Evolutionary conservation across 2,329 filamentous ascomycete species (phyloP).

Genomic region (Fusarium chuoi): DNA sequence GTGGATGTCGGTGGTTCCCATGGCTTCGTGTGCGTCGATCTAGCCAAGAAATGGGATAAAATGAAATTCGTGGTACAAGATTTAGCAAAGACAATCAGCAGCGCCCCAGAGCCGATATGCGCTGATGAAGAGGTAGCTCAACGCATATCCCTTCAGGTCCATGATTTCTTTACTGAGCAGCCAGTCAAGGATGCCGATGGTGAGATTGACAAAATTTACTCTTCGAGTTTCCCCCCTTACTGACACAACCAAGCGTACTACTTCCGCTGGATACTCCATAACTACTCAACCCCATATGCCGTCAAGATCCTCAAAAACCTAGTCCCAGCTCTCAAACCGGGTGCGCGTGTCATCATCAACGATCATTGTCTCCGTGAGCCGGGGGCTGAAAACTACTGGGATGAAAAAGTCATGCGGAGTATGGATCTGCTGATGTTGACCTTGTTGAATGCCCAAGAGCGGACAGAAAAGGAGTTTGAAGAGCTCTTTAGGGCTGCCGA

Average conservation of each 20-base stretch:
- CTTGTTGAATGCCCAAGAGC: conserved; percentile 63
- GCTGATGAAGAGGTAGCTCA: conserved; percentile 51
- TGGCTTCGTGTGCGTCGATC: conserved; percentile 65
- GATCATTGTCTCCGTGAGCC: conserved; percentile 57
- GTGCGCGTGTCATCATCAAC: conserved; percentile 60
- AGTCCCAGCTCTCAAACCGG: conserved; percentile 64
- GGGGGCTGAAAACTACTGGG: conserved; percentile 54
- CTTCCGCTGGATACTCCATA: conserved; percentile 70
- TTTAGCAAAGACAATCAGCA: conserved; percentile 59
- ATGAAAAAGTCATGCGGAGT: conserved; percentile 58
- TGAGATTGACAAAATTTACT: conserved; percentile 37
- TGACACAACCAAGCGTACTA: conserved; percentile 58
- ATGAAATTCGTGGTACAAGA: conserved; percentile 68
- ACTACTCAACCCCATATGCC: conserved; percentile 66
- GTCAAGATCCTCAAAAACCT: conserved; percentile 61
- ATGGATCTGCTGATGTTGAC: conserved; percentile 66
- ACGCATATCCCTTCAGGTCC: conserved; percentile 57
- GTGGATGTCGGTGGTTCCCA: conserved; percentile 70
- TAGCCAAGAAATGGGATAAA: conserved; percentile 61
- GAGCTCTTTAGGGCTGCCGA: conserved; percentile 57
- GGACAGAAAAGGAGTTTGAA: conserved; percentile 58
- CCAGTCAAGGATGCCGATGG: conserved; percentile 63
- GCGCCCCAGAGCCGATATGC: conserved; percentile 56
- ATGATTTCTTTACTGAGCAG: conserved; percentile 70
- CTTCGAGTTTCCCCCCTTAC: background rate